Base-by-base conservation (phyloP, 2,329 filamentous ascomycete genomes). In the Pezicula rhizophila region DNA sequence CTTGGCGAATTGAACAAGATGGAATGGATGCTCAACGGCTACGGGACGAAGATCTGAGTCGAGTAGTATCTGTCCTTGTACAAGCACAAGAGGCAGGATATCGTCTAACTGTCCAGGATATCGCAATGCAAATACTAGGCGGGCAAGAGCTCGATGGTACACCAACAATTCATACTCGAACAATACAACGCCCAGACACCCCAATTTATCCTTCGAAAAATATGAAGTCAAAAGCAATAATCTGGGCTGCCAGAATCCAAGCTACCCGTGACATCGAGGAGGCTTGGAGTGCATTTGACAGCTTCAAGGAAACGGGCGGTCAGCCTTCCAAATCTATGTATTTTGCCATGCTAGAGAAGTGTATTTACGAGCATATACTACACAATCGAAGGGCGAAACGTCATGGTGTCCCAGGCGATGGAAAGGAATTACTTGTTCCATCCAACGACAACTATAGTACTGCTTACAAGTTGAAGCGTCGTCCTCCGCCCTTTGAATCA, bases 401-500 rank as follows among this genome's bases (percentile, higher is more conserved):
- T 40, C 59, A 49, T 23, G 51, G 72, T 12, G 60, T 79, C 2
- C 80, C 84, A 5, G 85, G 85, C 11, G 84, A 87, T 56, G 70
- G 70, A 35, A 72, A 66, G 52, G 80, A 84, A 59, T 68, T 75
- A 8, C 66, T 75, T 11, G 71, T 78, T 1, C 72, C 80, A 17
- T 68, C 82, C 17, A 73, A 79, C 48, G 68, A 70, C 64, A 87
- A 74, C 64, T 75, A 74, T 59, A 85, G 73, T 50, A 76, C 82
- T n/a, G 79, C 82, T 47, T 85, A 87, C 49, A 79, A 79, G 55
- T 75, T 80, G 35, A 73, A 79, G n/a, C 68, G 81, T 39, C 69
- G 73, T 12, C 79, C 85, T 1, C 86, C 86, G 2, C 74, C 70
- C 1, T 66, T 82, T 10, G 66, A 73, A 4, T 70, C 77, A 45